Evolutionary conservation across 2,329 filamentous ascomycete species (phyloP).

Genomic region (Bimuria novae-zelandiae): DNA sequence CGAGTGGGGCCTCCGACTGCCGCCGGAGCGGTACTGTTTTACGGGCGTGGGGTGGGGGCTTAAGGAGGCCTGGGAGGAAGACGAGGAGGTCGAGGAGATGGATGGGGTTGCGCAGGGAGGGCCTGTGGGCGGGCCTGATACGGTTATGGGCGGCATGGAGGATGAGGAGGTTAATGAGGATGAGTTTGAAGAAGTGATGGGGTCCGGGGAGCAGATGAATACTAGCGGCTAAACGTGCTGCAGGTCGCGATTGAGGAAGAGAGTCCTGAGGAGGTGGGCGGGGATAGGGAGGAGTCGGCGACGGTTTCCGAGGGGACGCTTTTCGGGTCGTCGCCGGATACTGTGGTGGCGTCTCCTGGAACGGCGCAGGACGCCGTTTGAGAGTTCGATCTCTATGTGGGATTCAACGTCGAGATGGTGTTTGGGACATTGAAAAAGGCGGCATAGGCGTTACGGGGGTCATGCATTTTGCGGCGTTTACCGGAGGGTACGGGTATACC

Average conservation of each 20-base stretch:
- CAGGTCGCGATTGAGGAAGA: background rate
- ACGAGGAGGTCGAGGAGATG: conserved; percentile 73
- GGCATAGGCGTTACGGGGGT: background rate
- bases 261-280: background rate
- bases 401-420: background rate
- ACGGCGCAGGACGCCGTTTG: too few relatives aligned
- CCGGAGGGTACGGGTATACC: conserved; percentile 23
- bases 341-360: too few relatives aligned
- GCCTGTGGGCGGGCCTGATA: conserved; percentile 35
- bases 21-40: conserved; percentile 62
- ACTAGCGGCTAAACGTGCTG: conserved; percentile 31
- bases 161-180: conserved; percentile 49
- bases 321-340: background rate
- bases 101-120: conserved; percentile 40
- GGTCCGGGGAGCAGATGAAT: conserved; percentile 39
- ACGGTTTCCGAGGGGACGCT: too few relatives aligned
- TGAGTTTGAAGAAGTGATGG: conserved; percentile 51
- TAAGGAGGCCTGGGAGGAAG: conserved; percentile 64
- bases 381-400: too few relatives aligned
- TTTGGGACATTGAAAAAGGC: background rate
- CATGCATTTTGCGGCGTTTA: conserved; percentile 12
- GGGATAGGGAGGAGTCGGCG: background rate
- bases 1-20: conserved; percentile 62
- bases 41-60: conserved; percentile 42
- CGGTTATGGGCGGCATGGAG: conserved; percentile 38